A percentile compares a stretch with the other conserved stretches of the same genome.
phyloP scores from a whole-genome alignment of 148 eudicot species.

The Rhododendron griersonianum region DNA sequence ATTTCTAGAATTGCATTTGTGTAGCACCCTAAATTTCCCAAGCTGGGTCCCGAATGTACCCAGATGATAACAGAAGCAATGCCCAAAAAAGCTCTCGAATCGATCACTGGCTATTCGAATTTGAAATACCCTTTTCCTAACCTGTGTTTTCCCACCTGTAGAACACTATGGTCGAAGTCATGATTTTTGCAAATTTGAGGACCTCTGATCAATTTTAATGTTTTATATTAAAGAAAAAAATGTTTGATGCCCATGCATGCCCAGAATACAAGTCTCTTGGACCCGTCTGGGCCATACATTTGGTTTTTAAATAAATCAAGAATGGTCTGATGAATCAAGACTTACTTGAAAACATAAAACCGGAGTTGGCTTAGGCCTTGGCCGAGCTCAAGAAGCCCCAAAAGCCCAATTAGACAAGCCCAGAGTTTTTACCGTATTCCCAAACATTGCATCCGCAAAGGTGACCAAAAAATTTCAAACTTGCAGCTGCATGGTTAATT shows the following conservation, averaged over 20 bases:
- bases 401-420: not conserved
- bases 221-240: too few species aligned
- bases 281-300: not conserved
- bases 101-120: not conserved
- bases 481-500: not conserved
- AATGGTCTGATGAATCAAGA: not conserved
- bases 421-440: not conserved
- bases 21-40: not conserved
- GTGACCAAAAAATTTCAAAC: not conserved
- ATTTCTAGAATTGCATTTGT: not conserved
- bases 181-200: not conserved
- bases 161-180: not conserved
- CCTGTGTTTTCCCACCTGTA: not conserved
- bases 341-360: not conserved
- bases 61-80: not conserved
- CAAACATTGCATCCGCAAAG: not conserved
- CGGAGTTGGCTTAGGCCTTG: not conserved
- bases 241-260: not conserved
- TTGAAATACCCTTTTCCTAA: not conserved
- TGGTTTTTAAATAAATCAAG: not conserved
- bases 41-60: too few species aligned
- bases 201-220: not conserved
- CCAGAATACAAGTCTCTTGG: not conserved
- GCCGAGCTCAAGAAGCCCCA: not conserved
- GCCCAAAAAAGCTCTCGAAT: not conserved